A percentile compares a stretch with the other conserved stretches of the same genome.
Evolutionary conservation across 2,329 filamentous ascomycete species (phyloP).

Genomic region (Aspergillus tamarii): DNA sequence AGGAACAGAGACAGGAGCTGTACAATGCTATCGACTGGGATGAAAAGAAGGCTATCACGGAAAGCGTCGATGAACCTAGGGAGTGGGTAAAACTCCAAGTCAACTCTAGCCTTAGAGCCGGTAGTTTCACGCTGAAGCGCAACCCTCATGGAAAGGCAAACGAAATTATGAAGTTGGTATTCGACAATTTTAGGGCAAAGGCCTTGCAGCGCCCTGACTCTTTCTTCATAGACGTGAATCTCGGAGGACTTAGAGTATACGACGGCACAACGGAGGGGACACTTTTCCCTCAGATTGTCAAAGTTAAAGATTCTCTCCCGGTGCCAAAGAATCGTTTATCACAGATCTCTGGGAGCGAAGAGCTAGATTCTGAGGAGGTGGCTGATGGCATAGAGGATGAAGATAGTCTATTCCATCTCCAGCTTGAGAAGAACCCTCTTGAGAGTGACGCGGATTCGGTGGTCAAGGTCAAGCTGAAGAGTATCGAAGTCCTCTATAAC

Average conservation of each 20-base stretch:
- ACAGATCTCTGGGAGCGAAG: slow-evolving; percentile 35
- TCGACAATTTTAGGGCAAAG: slow-evolving; percentile 92
- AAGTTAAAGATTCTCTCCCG: slow-evolving; percentile 82
- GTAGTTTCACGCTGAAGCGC: slow-evolving; percentile 91
- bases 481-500: slow-evolving; percentile 97
- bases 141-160: slow-evolving; percentile 75
- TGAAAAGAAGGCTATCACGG: slow-evolving; percentile 86
- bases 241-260: slow-evolving; percentile 91
- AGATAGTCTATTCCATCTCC: slow-evolving; percentile 88
- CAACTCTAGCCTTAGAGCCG: slow-evolving; percentile 89
- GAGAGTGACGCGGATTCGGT: slow-evolving; percentile 91
- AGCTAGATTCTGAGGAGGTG: slow-evolving; percentile 43
- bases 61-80: slow-evolving; percentile 84
- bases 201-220: slow-evolving; percentile 89
- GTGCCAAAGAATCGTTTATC: slow-evolving; percentile 50
- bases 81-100: slow-evolving; percentile 93
- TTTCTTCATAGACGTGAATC: slow-evolving; percentile 81
- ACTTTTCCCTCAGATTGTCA: slow-evolving; percentile 91
- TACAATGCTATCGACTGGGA: slow-evolving; percentile 99
- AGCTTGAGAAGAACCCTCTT: slow-evolving; percentile 92
- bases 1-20: slow-evolving; percentile 93
- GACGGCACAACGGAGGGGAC: slow-evolving; percentile 93
- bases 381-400: slow-evolving; percentile 51
- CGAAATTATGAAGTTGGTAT: slow-evolving; percentile 87
- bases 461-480: slow-evolving; percentile 87